Evolutionary conservation across 345 rosid genomes (phyloP).

Genomic region (Citrus reticulata): DNA sequence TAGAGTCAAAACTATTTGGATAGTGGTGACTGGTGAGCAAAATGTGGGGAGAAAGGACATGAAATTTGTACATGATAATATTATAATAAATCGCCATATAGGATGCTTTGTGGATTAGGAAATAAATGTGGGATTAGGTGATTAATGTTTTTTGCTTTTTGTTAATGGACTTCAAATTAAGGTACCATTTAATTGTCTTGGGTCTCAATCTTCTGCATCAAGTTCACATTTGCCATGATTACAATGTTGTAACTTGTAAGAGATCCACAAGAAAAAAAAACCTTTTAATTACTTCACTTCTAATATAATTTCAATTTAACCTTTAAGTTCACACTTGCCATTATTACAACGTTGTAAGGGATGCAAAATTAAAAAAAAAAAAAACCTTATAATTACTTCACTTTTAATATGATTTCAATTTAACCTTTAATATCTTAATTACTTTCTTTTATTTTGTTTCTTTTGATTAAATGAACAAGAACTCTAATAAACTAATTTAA

Average conservation of each 20-base stretch:
- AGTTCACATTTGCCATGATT: constrained; percentile 6
- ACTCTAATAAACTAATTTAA: background rate
- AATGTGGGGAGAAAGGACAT: background rate
- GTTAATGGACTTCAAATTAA: background rate
- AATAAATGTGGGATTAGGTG: constrained; percentile 9
- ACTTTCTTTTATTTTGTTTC: background rate
- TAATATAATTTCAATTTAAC: background rate
- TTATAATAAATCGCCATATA: background rate
- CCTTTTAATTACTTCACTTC: background rate
- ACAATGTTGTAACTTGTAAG: background rate
- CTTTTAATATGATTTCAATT: background rate
- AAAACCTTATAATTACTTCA: background rate
- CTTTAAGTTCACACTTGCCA: background rate
- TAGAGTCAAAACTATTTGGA: background rate
- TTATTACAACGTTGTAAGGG: background rate
- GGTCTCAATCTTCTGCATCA: constrained; percentile 1
- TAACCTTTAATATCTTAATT: background rate
- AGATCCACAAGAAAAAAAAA: background rate
- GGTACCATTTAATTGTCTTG: constrained; percentile 9
- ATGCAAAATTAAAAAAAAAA: background rate
- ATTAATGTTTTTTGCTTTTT: background rate
- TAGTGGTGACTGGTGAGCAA: background rate
- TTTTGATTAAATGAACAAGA: background rate
- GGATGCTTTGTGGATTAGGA: background rate
- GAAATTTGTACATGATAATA: background rate